phyloP scores from a whole-genome alignment of 495 filamentous ascomycete species.

The Aspergillus bridgeri region DNA sequence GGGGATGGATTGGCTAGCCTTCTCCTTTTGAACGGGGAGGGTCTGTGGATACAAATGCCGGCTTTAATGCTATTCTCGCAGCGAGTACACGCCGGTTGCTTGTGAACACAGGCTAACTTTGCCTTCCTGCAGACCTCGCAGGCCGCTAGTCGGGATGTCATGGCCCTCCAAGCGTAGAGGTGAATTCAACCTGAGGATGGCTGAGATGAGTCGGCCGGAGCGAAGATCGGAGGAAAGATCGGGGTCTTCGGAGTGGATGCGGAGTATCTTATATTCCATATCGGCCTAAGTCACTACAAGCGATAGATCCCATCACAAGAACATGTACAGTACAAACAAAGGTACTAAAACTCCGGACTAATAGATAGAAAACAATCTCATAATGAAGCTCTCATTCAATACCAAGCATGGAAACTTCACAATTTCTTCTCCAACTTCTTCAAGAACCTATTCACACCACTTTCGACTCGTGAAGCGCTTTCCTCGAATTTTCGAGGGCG shows the following conservation, averaged over 20 bases:
- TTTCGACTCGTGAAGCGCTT: constrained; percentile 66
- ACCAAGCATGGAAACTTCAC: neutral
- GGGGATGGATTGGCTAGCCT: constrained; percentile 5
- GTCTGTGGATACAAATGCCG: constrained; percentile 36
- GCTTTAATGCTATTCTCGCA: constrained; percentile 24
- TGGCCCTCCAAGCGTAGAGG: neutral
- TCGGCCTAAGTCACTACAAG: neutral
- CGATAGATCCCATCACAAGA: neutral
- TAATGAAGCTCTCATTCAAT: neutral
- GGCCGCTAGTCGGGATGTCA: constrained; percentile 27
- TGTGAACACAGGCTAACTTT: constrained; percentile 42
- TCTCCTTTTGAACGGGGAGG: constrained; percentile 37
- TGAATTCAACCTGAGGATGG: too few species aligned
- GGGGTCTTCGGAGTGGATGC: neutral
- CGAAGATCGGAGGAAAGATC: neutral
- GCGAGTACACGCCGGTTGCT: constrained; percentile 37
- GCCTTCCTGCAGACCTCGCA: constrained; percentile 42
- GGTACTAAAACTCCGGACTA: neutral
- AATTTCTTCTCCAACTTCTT: constrained; percentile 82
- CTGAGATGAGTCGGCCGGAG: neutral
- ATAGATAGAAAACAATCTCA: neutral
- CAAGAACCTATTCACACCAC: constrained; percentile 72
- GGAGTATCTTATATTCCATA: neutral
- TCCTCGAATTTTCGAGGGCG: constrained; percentile 61
- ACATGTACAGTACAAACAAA: neutral